Evolutionary conservation across 805 yeast genomes (phyloP).

Genomic region (Zygosaccharomyces kombuchaensis): DNA sequence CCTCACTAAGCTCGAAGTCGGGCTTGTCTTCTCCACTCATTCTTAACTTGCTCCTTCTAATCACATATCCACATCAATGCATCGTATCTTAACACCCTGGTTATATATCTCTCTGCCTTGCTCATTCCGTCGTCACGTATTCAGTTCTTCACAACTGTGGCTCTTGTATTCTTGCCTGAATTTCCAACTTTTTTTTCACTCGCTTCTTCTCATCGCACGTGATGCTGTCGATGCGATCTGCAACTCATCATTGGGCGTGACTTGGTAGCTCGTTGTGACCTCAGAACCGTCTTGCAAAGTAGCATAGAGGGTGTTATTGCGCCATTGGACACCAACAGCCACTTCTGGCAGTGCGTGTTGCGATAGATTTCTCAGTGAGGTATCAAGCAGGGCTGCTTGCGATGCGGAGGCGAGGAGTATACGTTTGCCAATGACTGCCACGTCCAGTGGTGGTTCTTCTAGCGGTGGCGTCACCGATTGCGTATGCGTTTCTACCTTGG

Average conservation of each 20-base stretch:
- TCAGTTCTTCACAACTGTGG: slow-evolving; percentile 4
- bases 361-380: neutral
- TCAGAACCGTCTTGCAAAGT: neutral
- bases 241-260: slow-evolving; percentile 9
- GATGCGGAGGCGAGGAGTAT: neutral
- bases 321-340: slow-evolving; percentile 1
- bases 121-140: neutral
- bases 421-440: neutral
- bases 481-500: slow-evolving; percentile 1
- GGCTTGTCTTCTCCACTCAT: neutral
- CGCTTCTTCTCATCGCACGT: slow-evolving; percentile 4
- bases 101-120: neutral
- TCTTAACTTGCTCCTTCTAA: neutral
- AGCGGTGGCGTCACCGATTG: neutral
- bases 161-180: slow-evolving; percentile 4
- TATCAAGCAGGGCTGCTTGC: neutral
- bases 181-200: neutral
- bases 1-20: neutral
- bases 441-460: neutral
- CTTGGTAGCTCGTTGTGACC: slow-evolving; percentile 2
- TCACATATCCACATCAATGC: neutral
- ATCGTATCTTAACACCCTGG: neutral
- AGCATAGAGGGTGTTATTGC: neutral
- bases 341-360: neutral
- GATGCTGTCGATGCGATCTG: neutral